Conservation (phyloP, 768 basidiomycete species). For the Neoboletus subvelutipes region DNA sequence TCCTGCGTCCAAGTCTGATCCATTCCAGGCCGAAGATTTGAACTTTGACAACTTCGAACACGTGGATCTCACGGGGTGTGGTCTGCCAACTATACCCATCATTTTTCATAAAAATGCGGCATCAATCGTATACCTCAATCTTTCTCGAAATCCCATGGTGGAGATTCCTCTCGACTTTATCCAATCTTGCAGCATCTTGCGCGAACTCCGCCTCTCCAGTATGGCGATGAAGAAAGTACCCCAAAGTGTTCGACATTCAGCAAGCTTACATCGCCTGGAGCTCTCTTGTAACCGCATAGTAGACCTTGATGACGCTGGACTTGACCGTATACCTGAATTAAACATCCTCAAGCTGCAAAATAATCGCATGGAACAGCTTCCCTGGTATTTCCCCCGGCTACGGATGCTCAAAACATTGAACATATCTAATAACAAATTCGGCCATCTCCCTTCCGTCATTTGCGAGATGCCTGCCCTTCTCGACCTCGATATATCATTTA, state of each 20-base stretch:
- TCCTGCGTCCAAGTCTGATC: background rate
- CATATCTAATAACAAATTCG: conserved; percentile 95
- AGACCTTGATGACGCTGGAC: conserved; percentile 81
- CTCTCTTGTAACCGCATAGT: conserved; percentile 89
- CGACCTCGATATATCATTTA: conserved; percentile 95
- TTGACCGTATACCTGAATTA: conserved; percentile 75
- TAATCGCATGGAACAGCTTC: conserved; percentile 86
- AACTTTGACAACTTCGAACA: conserved; percentile 68
- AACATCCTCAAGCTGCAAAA: conserved; percentile 77
- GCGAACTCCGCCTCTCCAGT: conserved; percentile 81
- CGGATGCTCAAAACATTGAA: conserved; percentile 74
- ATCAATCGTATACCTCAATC: conserved; percentile 77
- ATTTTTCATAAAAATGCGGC: conserved; percentile 81
- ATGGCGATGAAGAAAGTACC: conserved; percentile 97
- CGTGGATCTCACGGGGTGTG: conserved; percentile 78
- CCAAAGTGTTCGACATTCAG: conserved; percentile 71
- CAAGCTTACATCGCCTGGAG: conserved; percentile 76
- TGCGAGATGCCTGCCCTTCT: conserved; percentile 68
- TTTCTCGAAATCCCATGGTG: conserved; percentile 93
- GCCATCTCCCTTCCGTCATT: conserved; percentile 68
- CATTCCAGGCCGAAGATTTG: conserved; percentile 67
- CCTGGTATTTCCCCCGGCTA: conserved; percentile 80
- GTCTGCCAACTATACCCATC: conserved; percentile 87
- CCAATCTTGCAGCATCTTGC: conserved; percentile 78
- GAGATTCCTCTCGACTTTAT: conserved; percentile 97